Evolutionary conservation across 2,329 filamentous ascomycete species (phyloP), one percentile per base, ranked within the genome.

Genomic region (Aspergillus brasiliensis): DNA sequence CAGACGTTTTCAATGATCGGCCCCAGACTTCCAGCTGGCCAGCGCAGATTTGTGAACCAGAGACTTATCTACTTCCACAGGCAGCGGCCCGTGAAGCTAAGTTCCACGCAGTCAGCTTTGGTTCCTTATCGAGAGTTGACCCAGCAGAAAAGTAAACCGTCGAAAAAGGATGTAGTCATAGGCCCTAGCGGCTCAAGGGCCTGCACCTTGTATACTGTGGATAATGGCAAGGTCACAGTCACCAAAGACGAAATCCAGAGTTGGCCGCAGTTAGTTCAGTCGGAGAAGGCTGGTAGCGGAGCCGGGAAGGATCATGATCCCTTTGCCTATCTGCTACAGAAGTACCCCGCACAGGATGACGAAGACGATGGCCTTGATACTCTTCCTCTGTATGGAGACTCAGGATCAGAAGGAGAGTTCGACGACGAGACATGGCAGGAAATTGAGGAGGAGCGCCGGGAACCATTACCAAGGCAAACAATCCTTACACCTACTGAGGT

Each of bases 361-460:
- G 75, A 74, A 27, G 74, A 75, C 10, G 75, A 74, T 28, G 74
- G 74, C 10, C 78, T 83, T 51, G 73, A 82, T 21, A 65, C 79
- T 8, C 73, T 84, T 6, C 83, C 84, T 17, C 21, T 78, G 0
- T 84, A 83, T 67, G 84, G 85, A 5, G 84, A 88, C 3, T 88
- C 86, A 1, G 78, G 75, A 1, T 77, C 77, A 7, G 77, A 80
- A 65, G 81, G 81, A 3, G 78, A 83, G 28, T 84, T 83, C 62
- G 87, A 90, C 65, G 78, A 83, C 10, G 81, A 84, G 37, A 88
- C 85, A 0, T 83, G 82, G 78, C 76, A 75, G 46, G 88, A 91
- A 67, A 88, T 90, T 8, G 81, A 88, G 48, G 77, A 83, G 28
- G 86, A 88, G 61, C 74, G 58, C 5, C 51, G 58, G 23, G 61